Evolutionary conservation across 495 filamentous ascomycete species (phyloP).

Genomic region (Aspergillus affinis): DNA sequence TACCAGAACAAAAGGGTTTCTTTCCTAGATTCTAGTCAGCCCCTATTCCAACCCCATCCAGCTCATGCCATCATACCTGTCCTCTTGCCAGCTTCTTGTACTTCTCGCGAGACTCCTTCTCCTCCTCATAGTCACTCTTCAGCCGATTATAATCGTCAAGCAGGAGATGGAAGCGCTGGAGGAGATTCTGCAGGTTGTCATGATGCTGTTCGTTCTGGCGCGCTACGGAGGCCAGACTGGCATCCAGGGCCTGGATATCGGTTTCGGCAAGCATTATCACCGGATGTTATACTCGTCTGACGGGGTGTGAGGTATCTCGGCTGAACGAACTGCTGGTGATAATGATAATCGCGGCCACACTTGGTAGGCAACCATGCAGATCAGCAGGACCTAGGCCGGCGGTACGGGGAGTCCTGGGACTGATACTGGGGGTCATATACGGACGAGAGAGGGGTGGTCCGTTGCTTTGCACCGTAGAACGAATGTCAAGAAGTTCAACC

Average conservation of each 20-base stretch:
- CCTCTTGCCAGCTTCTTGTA: slow-evolving; percentile 54
- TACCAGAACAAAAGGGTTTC: slow-evolving; percentile 60
- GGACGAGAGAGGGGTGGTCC: no score
- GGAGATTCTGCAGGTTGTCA: slow-evolving; percentile 35
- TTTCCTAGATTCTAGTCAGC: slow-evolving; percentile 33
- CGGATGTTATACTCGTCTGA: neutral
- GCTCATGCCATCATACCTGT: slow-evolving; percentile 32
- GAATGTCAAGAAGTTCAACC: no score
- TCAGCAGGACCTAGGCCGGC: neutral
- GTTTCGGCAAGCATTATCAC: slow-evolving; percentile 35
- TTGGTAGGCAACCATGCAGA: slow-evolving; percentile 2
- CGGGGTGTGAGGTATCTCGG: neutral
- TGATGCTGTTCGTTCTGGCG: slow-evolving; percentile 35
- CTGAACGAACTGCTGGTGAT: neutral
- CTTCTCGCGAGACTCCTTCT: slow-evolving; percentile 51
- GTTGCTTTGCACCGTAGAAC: no score
- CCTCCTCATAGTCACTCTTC: slow-evolving; percentile 58
- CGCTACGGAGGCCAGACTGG: slow-evolving; percentile 27
- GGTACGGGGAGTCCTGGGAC: no score
- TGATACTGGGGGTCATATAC: no score
- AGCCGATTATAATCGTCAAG: slow-evolving; percentile 51
- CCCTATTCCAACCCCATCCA: neutral
- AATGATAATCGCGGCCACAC: neutral
- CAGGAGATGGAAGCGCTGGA: slow-evolving; percentile 41
- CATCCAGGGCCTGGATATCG: slow-evolving; percentile 37